Conservation (phyloP, 2,329 filamentous ascomycete genomes). For the Colletotrichum agaves region DNA sequence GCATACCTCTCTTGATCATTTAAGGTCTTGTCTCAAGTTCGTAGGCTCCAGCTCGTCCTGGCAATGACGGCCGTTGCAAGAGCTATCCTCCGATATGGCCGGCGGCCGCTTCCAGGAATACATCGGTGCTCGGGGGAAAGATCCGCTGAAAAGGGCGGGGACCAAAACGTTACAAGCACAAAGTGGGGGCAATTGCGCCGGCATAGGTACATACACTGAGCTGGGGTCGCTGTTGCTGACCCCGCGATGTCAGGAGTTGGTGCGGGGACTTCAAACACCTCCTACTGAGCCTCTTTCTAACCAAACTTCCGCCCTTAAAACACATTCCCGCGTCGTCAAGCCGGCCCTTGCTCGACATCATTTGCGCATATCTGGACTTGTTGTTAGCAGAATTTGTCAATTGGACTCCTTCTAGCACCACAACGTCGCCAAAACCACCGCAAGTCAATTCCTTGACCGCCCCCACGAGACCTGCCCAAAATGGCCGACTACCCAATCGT, state of each 20-base stretch:
- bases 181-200: slow-evolving; percentile 6
- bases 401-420: not conserved
- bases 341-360: not conserved
- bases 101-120: not conserved
- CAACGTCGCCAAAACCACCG: not conserved
- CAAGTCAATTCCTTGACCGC: slow-evolving; percentile 1
- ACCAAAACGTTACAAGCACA: slow-evolving; percentile 24
- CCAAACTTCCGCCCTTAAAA: slow-evolving; percentile 12
- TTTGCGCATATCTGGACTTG: not conserved
- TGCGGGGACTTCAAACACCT: slow-evolving; percentile 33
- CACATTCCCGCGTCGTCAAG: not conserved
- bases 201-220: slow-evolving; percentile 2
- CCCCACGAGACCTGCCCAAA: not conserved
- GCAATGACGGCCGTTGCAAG: not conserved
- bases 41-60: no score
- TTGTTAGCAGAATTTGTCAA: not conserved
- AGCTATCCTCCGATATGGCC: not conserved
- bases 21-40: no score
- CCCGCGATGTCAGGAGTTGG: slow-evolving; percentile 26
- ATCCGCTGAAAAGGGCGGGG: slow-evolving; percentile 28
- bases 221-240: slow-evolving; percentile 16
- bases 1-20: no score
- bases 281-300: not conserved
- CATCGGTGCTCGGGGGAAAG: slow-evolving; percentile 32
- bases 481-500: slow-evolving; percentile 70